Base-by-base conservation (phyloP, 805 yeast genomes). In the Maudiozyma bulderi region DNA sequence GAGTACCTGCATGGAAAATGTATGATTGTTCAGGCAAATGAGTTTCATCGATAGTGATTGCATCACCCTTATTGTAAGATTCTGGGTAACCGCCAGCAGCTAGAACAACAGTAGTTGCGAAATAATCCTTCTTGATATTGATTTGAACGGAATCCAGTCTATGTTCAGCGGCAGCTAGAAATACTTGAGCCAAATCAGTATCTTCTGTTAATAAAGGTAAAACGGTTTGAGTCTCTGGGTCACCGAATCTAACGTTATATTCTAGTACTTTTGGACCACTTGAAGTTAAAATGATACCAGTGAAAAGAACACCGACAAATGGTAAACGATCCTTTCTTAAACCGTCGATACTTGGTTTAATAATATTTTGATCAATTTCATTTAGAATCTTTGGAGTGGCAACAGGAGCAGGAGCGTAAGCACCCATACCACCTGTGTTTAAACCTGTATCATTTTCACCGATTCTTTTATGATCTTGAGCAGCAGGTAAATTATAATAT, bases 391-490 rank as follows among this genome's bases (percentile, higher is more conserved):
- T 74, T 2, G 87, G 81, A 15, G 97, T 87, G 15, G 95, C 98
- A 54, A 88, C 75, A 49, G 99, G 99, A 9, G 98, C 95, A 33
- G 99, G 99, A 7, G 98, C 93, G 63, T 93, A 93, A 7, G 98
- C 95, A 55, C 99, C 99, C 99, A 93, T 93, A 54, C 99, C 99
- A 57, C 99, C 99, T 38, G 99, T 93, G 72, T 93, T 93, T 54
- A 91, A 76, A 29, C 99, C 99, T 39, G 81, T 73, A 67, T 93
- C 99, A 52, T 90, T 90, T 61, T 95, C 87, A 49, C 95, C 95
- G 57, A 85, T 77, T 67, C 99, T 82, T 73, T 93, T 93, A 72
- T 93, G 99, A 66, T 93, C 99, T 72, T 93, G 99, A 30, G 98
- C 96, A 43, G 98, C 86, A 41, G 99, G 99, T 51, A 93, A 77